These are phyloP conservation scores for Termitomyces sp. DNA, from an alignment of 768 basidiomycete species.

Conservation along the genomic window DNA sequence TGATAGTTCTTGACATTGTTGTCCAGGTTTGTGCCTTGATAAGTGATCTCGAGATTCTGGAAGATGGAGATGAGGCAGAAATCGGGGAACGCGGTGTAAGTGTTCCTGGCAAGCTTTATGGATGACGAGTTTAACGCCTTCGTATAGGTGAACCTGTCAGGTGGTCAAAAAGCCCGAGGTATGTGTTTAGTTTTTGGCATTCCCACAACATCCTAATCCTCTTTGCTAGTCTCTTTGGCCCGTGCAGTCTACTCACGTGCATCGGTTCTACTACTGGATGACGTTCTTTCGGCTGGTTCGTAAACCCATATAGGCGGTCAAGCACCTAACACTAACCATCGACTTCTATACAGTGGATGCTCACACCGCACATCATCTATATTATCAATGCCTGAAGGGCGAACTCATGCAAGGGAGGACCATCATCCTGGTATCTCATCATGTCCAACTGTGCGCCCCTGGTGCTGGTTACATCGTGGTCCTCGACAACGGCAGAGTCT, in stretches of 20 bases:
- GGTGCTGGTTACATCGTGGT: slow-evolving; percentile 80
- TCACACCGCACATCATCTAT: slow-evolving; percentile 88
- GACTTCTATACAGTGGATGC: slow-evolving; percentile 60
- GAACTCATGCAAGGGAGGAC: slow-evolving; percentile 78
- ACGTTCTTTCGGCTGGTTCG: slow-evolving; percentile 58
- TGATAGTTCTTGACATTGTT: not conserved
- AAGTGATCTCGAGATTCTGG: slow-evolving; percentile 73
- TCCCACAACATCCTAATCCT: not conserved
- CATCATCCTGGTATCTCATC: slow-evolving; percentile 90
- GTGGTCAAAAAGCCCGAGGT: slow-evolving; percentile 69
- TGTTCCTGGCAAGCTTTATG: not conserved
- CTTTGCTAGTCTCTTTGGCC: slow-evolving; percentile 54
- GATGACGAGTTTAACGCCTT: no score
- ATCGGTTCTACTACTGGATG: slow-evolving; percentile 76
- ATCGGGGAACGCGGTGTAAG: slow-evolving; percentile 81
- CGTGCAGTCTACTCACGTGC: slow-evolving; percentile 90
- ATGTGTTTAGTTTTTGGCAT: slow-evolving; percentile 6
- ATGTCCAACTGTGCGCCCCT: slow-evolving; percentile 81
- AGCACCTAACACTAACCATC: not conserved
- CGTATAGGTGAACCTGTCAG: slow-evolving; percentile 42
- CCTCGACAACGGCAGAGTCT: slow-evolving; percentile 74
- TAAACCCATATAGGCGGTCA: slow-evolving; percentile 12
- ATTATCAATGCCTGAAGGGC: slow-evolving; percentile 77
- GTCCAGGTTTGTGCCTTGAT: slow-evolving; percentile 56
- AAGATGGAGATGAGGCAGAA: slow-evolving; percentile 84